Evolutionary conservation across 108 stramenopile species (phyloP).

Genomic region (Cyclotella atomus): DNA sequence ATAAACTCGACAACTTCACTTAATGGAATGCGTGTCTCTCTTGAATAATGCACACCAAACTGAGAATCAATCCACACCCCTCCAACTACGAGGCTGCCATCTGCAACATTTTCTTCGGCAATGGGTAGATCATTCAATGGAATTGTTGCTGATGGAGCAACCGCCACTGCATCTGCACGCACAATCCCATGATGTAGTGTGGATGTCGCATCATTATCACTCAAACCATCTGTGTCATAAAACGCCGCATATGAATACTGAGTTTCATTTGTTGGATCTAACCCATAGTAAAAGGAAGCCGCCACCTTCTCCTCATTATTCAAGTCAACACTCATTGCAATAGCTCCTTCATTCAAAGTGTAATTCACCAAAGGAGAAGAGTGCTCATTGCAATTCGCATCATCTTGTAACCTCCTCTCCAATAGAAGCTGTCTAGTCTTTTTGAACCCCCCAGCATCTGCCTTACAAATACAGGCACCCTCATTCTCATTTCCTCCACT

Average conservation of each 20-base stretch:
- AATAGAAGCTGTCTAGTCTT: neutral
- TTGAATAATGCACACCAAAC: conserved; percentile 12
- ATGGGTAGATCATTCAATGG: neutral
- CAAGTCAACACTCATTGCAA: neutral
- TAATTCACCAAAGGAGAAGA: conserved; percentile 14
- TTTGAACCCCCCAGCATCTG: neutral
- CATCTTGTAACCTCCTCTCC: neutral
- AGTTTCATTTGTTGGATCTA: neutral
- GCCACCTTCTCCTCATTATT: neutral
- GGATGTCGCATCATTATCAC: neutral
- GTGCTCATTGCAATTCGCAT: conserved; percentile 3
- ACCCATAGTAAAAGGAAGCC: conserved; percentile 17
- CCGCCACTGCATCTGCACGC: conserved; percentile 1
- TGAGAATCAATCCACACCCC: conserved; percentile 25
- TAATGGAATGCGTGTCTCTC: conserved; percentile 4
- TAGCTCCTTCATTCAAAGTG: neutral
- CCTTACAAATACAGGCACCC: conserved; percentile 1
- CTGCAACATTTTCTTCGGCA: neutral
- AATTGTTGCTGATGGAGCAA: neutral
- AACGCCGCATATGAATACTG: conserved; percentile 16
- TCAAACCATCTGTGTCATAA: conserved; percentile 14
- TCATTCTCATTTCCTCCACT: neutral
- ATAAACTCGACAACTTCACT: neutral
- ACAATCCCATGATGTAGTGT: conserved; percentile 17
- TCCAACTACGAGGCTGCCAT: conserved; percentile 6